Conservation (phyloP, 2,329 filamentous ascomycete genomes). For the Aspergillus pseudoterreus region DNA sequence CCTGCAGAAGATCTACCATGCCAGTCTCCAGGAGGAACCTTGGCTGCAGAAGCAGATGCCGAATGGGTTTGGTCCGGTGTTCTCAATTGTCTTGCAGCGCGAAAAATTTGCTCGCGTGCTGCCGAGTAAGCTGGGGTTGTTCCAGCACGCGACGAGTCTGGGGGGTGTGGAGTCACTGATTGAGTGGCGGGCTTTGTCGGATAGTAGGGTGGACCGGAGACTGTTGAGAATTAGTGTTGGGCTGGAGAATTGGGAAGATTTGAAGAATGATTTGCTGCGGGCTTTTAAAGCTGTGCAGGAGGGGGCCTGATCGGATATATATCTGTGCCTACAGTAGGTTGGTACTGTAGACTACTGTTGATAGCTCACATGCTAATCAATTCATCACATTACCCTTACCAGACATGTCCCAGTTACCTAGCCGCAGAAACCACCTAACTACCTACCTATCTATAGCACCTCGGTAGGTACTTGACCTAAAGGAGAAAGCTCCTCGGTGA, state of each 20-base stretch:
- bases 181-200: constrained; percentile 91
- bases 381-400: too few relatives aligned
- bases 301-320: not conserved
- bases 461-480: too few relatives aligned
- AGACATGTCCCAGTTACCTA: too few relatives aligned
- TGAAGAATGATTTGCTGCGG: constrained; percentile 68
- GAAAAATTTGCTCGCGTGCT: constrained; percentile 61
- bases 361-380: not conserved
- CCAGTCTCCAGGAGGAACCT: constrained; percentile 68
- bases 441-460: too few relatives aligned
- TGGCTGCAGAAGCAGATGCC: constrained; percentile 91
- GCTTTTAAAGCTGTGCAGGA: constrained; percentile 50
- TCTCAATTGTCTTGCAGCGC: constrained; percentile 64
- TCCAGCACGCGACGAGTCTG: constrained; percentile 91
- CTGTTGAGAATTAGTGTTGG: constrained; percentile 80
- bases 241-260: constrained; percentile 78
- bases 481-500: not conserved
- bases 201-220: constrained; percentile 65
- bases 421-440: too few relatives aligned
- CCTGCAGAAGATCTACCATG: constrained; percentile 66
- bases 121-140: constrained; percentile 73
- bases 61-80: constrained; percentile 82
- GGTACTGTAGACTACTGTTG: not conserved
- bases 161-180: constrained; percentile 93
- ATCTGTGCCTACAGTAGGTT: not conserved